Conservation (phyloP, 345 rosid genomes). For the Clarkia xantiana region DNA sequence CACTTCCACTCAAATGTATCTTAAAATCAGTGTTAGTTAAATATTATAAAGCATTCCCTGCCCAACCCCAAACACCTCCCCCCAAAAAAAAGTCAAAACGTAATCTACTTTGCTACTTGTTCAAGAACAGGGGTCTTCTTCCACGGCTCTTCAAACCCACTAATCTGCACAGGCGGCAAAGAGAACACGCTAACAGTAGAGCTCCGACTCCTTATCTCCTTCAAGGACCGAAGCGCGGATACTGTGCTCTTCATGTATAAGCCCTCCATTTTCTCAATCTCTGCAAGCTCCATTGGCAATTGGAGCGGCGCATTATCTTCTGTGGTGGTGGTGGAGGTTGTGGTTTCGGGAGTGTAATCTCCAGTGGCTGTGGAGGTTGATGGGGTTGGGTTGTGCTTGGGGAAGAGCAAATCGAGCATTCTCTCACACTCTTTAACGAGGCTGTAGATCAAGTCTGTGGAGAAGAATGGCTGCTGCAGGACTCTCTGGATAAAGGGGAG, state of each 20-base stretch:
- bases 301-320: slow-evolving; percentile 13
- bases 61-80: not conserved
- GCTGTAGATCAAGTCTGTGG: slow-evolving; percentile 70
- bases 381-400: slow-evolving; percentile 7
- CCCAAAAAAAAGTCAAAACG: not conserved
- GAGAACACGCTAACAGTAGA: slow-evolving; percentile 80
- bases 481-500: slow-evolving; percentile 84
- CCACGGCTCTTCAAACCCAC: slow-evolving; percentile 60
- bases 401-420: slow-evolving; percentile 68
- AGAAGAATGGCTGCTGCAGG: slow-evolving; percentile 84
- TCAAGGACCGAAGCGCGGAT: slow-evolving; percentile 59
- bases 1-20: no score
- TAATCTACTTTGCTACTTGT: slow-evolving; percentile 56
- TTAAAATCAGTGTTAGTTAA: no score
- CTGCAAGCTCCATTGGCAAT: slow-evolving; percentile 40
- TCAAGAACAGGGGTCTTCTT: slow-evolving; percentile 62
- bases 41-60: no score
- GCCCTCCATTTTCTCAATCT: slow-evolving; percentile 55
- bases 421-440: slow-evolving; percentile 73
- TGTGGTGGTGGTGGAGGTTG: slow-evolving; percentile 19
- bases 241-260: slow-evolving; percentile 72
- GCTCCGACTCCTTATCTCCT: slow-evolving; percentile 70
- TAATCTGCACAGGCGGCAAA: slow-evolving; percentile 67
- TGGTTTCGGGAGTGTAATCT: slow-evolving; percentile 21
- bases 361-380: not conserved